Base-by-base conservation (phyloP, 2,329 filamentous ascomycete species). In the Pseudogymnoascus sp. region DNA sequence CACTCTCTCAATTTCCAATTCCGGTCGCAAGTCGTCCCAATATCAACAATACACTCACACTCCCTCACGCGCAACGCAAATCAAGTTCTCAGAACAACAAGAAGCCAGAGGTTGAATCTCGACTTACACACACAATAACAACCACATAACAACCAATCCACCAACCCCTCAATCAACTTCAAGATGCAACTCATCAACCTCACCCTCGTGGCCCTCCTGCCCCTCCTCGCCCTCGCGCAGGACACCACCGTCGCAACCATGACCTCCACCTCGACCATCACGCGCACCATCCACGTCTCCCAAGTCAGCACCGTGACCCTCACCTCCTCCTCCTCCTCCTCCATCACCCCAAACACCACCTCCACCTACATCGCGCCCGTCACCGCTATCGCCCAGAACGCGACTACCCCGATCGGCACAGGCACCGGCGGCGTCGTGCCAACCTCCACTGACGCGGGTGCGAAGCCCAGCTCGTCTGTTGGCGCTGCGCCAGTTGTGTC, bases 211-310 rank as follows among this genome's bases (percentile, higher is more conserved):
- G 14, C 18, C 50, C 21, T 28, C 44, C 44, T 53, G 23, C 50
- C 50, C 14, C 50, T 56, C 50, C 50, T 56, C 50, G 50, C 50
- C 50, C 31, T 56, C 23, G 50, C 50, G 50, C 50, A 56, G 23
- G 50, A 56, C 25, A 35, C 50, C 50, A 35, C 25, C 50, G 23
- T 35, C 50, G 50, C 23, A 28, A 56, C 50, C 50, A 70, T 23
- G 4, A 56, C 50, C 31, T 56, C 50, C 31, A 31, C 23, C n/a
- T 1, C 18, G 3, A 56, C 50, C 50, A 28, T 31, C 25, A 56
- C 50, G 12, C 50, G 50, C 50, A 56, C 50, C 50, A 28, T 56
- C 50, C 23, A 56, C 25, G 50, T 56, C 25, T 56, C 50, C 14
- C 50, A 56, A 7, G 31, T 56, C 50, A 56, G 50, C 50, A 56